These are phyloP conservation scores for Alloteropsis semialata DNA, from an alignment of 176 grass and related monocot species.

Conservation along the genomic window DNA sequence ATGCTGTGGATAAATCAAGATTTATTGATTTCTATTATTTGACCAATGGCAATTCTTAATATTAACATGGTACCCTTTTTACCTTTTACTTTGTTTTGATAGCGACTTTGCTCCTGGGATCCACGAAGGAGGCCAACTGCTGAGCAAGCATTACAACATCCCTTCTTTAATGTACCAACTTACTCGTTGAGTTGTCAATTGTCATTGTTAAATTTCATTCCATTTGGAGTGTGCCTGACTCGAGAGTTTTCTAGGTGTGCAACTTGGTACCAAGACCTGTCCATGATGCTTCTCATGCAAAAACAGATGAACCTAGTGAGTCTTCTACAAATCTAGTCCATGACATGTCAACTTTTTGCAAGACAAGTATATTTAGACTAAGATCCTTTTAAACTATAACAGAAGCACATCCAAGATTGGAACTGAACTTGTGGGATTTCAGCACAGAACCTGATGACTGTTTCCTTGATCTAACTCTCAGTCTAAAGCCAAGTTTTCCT, in stretches of 20 bases:
- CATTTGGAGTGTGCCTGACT: slow-evolving; percentile 30
- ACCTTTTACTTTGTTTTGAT: slow-evolving; percentile 8
- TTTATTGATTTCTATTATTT: slow-evolving; percentile 1
- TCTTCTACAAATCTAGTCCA: neutral
- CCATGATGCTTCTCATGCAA: slow-evolving; percentile 34
- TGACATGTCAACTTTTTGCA: neutral
- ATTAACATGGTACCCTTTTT: slow-evolving; percentile 14
- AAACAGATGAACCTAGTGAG: slow-evolving; percentile 51
- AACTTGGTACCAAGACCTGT: slow-evolving; percentile 51
- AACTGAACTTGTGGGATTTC: slow-evolving; percentile 82
- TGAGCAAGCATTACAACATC: slow-evolving; percentile 81
- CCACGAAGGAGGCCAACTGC: slow-evolving; percentile 74
- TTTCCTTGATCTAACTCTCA: slow-evolving; percentile 84
- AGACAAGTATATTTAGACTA: neutral
- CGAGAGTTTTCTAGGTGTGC: slow-evolving; percentile 44
- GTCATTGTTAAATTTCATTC: neutral
- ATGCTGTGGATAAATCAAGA: neutral
- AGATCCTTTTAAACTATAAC: neutral
- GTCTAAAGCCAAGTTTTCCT: slow-evolving; percentile 70
- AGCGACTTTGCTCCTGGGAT: slow-evolving; percentile 96
- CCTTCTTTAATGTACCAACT: slow-evolving; percentile 84
- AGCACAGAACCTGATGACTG: slow-evolving; percentile 68
- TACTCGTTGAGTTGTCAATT: neutral
- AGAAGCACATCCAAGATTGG: slow-evolving; percentile 66
- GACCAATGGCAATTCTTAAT: neutral